Base-by-base conservation (phyloP, 371 early-diverging fungal species). In the Mucor saturninus region DNA sequence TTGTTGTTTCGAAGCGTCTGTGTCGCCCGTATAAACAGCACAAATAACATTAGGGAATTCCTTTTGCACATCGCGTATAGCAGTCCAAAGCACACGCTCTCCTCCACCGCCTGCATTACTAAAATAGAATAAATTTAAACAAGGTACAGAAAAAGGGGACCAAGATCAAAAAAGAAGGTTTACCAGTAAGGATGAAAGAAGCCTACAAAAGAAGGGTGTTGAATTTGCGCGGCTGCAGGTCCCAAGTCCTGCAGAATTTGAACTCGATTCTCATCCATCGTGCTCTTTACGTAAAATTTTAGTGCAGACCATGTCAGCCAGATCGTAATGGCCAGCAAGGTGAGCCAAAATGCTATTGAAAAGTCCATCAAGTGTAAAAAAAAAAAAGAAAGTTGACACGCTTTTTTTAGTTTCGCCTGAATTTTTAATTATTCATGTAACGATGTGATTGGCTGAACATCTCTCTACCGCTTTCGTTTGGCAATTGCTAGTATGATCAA, bases 21-120 rank as follows among this genome's bases (percentile, higher is more conserved):
- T 63, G 62, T 91, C 90, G 53, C 94, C 92, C 0, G 93, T 88
- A 80, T 96, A 98, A 0, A 98, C 86, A 5, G 89, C 84, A 54
- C 86, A 87, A 15, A 86, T 67, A 1, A 84, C 81, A 61, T 89
- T 71, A 4, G 86, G 84, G 54, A 87, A 89, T 6, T 84, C 70
- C 42, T 74, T 64, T 62, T 91, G 92, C 45, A 96, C 77, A 28
- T 88, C 90, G 30, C 90, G 79, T 48, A 98, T 85, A 14, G 90
- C 88, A 0, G 88, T 86, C 97, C 97, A 98, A 5, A 98, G 79
- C 0, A 98, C 99, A 13, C 97, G 86, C 66, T 98, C 98, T 13
- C 98, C 98, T 26, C 98, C 98, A 30, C 98, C 98, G 40, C 96
- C 95, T 3, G 90, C 91, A 75, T 93, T 91, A 67, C 94, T 92